These are phyloP conservation scores for Gynandropsis gynandra DNA, from an alignment of 345 rosid genomes.

Conservation along the genomic window DNA sequence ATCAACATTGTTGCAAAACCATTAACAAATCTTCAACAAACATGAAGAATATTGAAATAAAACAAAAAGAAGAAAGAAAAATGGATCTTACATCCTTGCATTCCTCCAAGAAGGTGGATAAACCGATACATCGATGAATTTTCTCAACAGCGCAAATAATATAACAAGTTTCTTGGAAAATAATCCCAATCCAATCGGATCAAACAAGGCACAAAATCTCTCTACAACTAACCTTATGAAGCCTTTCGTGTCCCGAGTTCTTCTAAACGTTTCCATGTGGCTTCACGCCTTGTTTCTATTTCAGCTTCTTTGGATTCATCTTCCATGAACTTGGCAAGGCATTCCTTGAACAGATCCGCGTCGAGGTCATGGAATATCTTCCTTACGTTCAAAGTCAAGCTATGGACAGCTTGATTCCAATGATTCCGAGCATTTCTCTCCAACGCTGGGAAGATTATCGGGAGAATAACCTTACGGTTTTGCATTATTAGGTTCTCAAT, in stretches of 20 bases:
- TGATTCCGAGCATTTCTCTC: constrained; percentile 57
- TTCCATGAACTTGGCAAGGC: constrained; percentile 46
- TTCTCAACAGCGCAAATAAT: constrained; percentile 3
- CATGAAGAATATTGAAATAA: constrained; percentile 8
- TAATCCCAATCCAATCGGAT: constrained; percentile 14
- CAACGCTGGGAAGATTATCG: constrained; percentile 54
- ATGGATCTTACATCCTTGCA: constrained; percentile 17
- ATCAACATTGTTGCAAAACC: constrained; percentile 8
- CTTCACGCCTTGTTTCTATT: constrained; percentile 36
- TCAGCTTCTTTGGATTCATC: constrained; percentile 46
- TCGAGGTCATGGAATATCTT: constrained; percentile 62
- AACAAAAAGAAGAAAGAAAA: not conserved
- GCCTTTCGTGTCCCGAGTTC: constrained; percentile 33
- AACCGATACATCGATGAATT: constrained; percentile 13
- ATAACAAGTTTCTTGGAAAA: not conserved
- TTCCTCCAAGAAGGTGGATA: constrained; percentile 13
- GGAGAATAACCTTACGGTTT: constrained; percentile 50
- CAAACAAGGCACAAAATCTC: constrained; percentile 17
- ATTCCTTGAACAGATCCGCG: constrained; percentile 55
- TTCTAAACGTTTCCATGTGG: constrained; percentile 61
- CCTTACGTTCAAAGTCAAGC: constrained; percentile 59
- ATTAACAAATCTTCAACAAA: constrained; percentile 13
- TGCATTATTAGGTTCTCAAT: constrained; percentile 58
- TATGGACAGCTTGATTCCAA: constrained; percentile 69
- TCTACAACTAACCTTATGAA: constrained; percentile 24